These are phyloP conservation scores for Aspergillus sp. DNA, from an alignment of 2,329 filamentous ascomycete genomes.

Conservation along the genomic window DNA sequence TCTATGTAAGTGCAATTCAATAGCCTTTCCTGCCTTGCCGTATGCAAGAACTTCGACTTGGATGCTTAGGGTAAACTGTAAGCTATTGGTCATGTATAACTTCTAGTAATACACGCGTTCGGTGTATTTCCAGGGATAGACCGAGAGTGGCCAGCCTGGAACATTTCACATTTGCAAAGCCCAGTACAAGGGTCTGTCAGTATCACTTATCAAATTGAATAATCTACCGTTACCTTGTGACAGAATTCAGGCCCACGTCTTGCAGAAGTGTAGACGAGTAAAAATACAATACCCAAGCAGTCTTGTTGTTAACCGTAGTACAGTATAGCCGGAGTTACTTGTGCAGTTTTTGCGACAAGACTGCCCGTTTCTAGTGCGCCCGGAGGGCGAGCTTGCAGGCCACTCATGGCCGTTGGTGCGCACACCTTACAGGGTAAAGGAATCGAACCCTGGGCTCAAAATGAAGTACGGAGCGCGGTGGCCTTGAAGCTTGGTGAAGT, in stretches of 20 bases:
- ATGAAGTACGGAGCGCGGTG: not conserved
- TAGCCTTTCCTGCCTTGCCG: not conserved
- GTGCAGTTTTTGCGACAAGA: not conserved
- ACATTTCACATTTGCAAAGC: not conserved
- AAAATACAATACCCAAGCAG: not conserved
- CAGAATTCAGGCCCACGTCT: not conserved
- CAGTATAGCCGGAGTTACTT: not conserved
- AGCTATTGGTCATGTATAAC: not conserved
- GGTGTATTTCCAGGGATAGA: not conserved
- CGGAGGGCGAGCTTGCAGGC: not conserved
- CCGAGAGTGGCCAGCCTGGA: not conserved
- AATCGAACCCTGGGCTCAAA: not conserved
- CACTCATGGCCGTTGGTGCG: not conserved
- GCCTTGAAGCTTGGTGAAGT: not conserved
- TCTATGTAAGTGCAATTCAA: not conserved
- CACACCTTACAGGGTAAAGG: not conserved
- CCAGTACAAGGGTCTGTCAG: not conserved
- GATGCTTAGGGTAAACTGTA: not conserved
- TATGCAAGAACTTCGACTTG: not conserved
- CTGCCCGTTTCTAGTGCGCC: not conserved
- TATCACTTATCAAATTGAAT: not conserved
- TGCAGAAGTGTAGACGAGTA: not conserved
- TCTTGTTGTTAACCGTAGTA: constrained; percentile 2
- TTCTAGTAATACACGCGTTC: not conserved
- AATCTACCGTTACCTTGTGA: not conserved